Evolutionary conservation across 1,284 basidiomycete genomes (phyloP), one percentile per base, ranked within the genome.

Genomic region (Cutaneotrichosporon mucoides): DNA sequence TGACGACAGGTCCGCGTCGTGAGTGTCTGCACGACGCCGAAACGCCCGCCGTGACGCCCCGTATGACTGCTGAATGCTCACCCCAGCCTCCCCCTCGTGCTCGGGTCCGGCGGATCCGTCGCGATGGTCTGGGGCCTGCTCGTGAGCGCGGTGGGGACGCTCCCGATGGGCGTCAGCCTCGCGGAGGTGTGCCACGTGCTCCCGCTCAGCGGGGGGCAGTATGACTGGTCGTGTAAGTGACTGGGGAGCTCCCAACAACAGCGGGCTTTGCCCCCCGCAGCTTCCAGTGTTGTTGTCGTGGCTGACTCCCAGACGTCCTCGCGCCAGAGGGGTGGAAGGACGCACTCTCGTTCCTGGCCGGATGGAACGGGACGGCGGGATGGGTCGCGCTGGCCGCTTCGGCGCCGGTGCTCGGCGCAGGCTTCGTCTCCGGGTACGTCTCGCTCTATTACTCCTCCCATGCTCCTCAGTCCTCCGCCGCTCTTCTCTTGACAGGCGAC

Each of bases 301-400:
- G 11, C 5, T 34, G 5, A 44, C 45, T 51, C 1, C n/a, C 10
- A 52, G 53, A 66, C 41, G 44, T 63, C 8, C 67, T 76, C 2
- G 55, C 55, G 16, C 46, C 55, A 6, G 6, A 15, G 15, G n/a
- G 12, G 3, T 44, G 10, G n/a, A 41, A 41, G 9, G 35, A 43
- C 15, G n/a, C 46, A 2, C 38, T 56, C 13, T 43, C 55, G 3
- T 56, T 50, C 41, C 40, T 53, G 13, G 40, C 47, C 15, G 57
- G 57, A 5, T 58, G 57, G 57, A 43, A 48, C n/a, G 42, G 44
- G 6, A 48, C 44, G 16, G 57, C 76, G 0, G 77, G 77, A 1
- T 79, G 76, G 77, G 66, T 77, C 42, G 69, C 76, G 2, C 61
- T 79, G 2, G 70, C 71, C 5, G 76, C 76, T 7, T 68, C 69